Evolutionary conservation across 306 rosid species (phyloP).

Genomic region (Prosopis cineraria): DNA sequence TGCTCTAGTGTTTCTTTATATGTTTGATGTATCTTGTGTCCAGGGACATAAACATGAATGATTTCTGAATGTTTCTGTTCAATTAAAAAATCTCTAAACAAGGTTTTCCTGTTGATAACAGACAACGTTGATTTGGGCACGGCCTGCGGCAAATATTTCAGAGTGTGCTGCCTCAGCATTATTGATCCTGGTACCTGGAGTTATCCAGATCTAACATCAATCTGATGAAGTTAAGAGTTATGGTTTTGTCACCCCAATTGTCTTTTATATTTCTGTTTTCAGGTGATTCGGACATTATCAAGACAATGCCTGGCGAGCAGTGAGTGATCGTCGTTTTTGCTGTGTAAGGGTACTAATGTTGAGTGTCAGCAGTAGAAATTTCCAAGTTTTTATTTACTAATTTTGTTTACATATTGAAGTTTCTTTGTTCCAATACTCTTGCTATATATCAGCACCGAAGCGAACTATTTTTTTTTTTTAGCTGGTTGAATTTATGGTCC

Average conservation of each 20-base stretch:
- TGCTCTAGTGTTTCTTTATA: no score
- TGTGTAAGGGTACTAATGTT: not conserved
- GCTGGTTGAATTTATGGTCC: not conserved
- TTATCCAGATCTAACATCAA: not conserved
- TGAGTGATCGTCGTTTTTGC: slow-evolving; percentile 13
- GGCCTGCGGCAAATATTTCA: slow-evolving; percentile 79
- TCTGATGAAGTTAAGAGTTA: not conserved
- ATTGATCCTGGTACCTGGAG: slow-evolving; percentile 63
- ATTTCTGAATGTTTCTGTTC: not conserved
- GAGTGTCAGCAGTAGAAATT: slow-evolving; percentile 2
- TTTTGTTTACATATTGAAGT: slow-evolving; percentile 20
- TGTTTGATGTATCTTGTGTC: not conserved
- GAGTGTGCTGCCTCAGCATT: slow-evolving; percentile 93
- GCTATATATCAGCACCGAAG: not conserved
- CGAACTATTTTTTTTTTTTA: not conserved
- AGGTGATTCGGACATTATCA: slow-evolving; percentile 62
- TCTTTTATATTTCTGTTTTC: slow-evolving; percentile 9
- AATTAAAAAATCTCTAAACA: not conserved
- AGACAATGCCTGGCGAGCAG: slow-evolving; percentile 49
- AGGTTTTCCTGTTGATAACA: not conserved
- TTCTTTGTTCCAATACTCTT: not conserved
- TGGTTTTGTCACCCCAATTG: not conserved
- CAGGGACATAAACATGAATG: not conserved
- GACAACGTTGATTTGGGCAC: slow-evolving; percentile 89
- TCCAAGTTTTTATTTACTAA: not conserved